Base-by-base conservation (phyloP, 2,329 filamentous ascomycete species). In the Alternaria gansuensis region DNA sequence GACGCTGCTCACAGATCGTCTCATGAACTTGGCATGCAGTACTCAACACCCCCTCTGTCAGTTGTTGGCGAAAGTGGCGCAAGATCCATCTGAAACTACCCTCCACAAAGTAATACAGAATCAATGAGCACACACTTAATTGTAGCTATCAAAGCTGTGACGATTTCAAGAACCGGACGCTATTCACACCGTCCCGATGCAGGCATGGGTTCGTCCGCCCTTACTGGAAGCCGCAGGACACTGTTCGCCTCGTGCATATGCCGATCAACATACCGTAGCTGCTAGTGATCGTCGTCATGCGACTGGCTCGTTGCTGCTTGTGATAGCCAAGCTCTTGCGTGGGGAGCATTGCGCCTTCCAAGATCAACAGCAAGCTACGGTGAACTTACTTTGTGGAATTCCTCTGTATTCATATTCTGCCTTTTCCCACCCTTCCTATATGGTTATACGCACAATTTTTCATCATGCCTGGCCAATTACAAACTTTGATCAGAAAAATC, bases 401-500 rank as follows among this genome's bases (percentile, higher is more conserved):
- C 39, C 28, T 9, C 21, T 17, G 8, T 46, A 41, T 33, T 51
- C 43, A 26, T 11, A 29, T 40, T 29, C 24, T 37, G 28, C 37
- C 31, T 23, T 11, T 28, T 36, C 31, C 39, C 29, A 31, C 23
- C 49, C 28, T 28, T 44, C 26, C 26, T 54, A 29, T 24, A 57
- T 54, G 37, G n/a, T 54, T 29, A 45, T 43, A 40, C 37, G 17
- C 43, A 23, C 28, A 49, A 21, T 31, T 28, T 17, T 57, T 49
- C 64, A 70, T 17, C 21, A 74, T 75, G 73, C 64, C 70, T 40
- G 58, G 74, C 28, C 77, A 79, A 67, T 60, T 83, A 36, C 80
- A 77, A 57, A 75, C 76, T 8, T 65, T 83, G 21, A 66, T 84
- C 41, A 79, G 78, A 28, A 77, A 75, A 24, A 82, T 84, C 60